phyloP scores from a whole-genome alignment of 2,329 filamentous ascomycete species.

The Bimuria novae-zelandiae region DNA sequence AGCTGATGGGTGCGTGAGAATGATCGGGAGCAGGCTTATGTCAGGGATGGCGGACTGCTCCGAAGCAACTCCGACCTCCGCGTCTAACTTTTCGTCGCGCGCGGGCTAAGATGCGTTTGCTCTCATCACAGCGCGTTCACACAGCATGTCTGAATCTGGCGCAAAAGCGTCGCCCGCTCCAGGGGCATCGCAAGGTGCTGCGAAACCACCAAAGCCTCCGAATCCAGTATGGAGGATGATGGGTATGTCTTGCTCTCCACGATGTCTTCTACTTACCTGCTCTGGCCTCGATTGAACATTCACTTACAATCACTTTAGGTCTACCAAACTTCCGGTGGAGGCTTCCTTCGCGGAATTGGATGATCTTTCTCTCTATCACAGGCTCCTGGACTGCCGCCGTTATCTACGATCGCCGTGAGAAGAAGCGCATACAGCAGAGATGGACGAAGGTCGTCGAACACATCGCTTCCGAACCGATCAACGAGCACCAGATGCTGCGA shows the following conservation, averaged over 20 bases:
- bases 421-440: slow-evolving; percentile 80
- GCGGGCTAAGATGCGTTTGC: not conserved
- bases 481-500: slow-evolving; percentile 73
- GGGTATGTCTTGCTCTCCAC: slow-evolving; percentile 30
- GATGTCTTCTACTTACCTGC: not conserved
- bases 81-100: slow-evolving; percentile 29
- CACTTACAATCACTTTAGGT: slow-evolving; percentile 55
- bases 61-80: slow-evolving; percentile 4
- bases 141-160: slow-evolving; percentile 39
- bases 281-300: not conserved
- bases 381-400: slow-evolving; percentile 78
- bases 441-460: slow-evolving; percentile 87
- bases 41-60: not conserved
- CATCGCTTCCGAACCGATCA: slow-evolving; percentile 76
- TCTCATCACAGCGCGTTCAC: slow-evolving; percentile 15
- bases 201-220: slow-evolving; percentile 38
- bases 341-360: slow-evolving; percentile 95
- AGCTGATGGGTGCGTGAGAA: too few relatives aligned
- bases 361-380: slow-evolving; percentile 86
- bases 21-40: not conserved
- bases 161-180: slow-evolving; percentile 32
- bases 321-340: slow-evolving; percentile 81
- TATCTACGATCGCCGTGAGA: slow-evolving; percentile 91
- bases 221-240: slow-evolving; percentile 48
- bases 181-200: slow-evolving; percentile 25